Percentiles rank a stretch among this genome's conserved stretches.
These are phyloP conservation scores for Malus hybrid DNA, from an alignment of 331 rosid species.

Conservation along the genomic window DNA sequence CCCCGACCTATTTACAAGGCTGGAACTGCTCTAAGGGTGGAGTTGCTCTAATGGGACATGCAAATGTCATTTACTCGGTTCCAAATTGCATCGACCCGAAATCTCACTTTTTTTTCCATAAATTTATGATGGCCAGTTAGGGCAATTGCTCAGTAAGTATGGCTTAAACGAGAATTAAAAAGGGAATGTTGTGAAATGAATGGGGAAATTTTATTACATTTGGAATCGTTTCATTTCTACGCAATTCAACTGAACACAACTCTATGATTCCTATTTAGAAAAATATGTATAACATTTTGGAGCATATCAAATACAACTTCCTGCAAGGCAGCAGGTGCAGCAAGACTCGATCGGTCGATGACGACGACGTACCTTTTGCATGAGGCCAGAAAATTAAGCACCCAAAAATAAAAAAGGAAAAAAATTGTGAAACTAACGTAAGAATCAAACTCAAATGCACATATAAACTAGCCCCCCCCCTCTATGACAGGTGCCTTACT, in stretches of 20 bases:
- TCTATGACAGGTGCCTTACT: constrained; percentile 11
- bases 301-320: constrained; percentile 43
- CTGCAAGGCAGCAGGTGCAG: constrained; percentile 28
- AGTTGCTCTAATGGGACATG: too few relatives aligned
- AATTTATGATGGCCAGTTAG: too few relatives aligned
- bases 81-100: too few relatives aligned
- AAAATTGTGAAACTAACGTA: constrained; percentile 17
- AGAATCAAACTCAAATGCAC: constrained; percentile 29
- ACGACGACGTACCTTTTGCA: constrained; percentile 16
- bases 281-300: constrained; percentile 33
- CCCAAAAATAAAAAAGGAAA: constrained; percentile 28
- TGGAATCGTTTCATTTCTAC: constrained; percentile 11
- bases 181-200: constrained; percentile 8
- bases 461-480: constrained; percentile 23
- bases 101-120: too few relatives aligned
- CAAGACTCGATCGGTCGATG: constrained; percentile 11
- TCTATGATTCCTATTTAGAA: constrained; percentile 37
- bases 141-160: background rate
- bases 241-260: constrained; percentile 15
- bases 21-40: too few relatives aligned
- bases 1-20: too few relatives aligned
- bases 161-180: background rate
- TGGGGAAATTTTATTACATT: constrained; percentile 13
- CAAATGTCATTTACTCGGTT: too few relatives aligned
- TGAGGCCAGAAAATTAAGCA: constrained; percentile 23